Evolutionary conservation across 169 alveolate species (phyloP).

Genomic region (Cryptosporidium parvum): DNA sequence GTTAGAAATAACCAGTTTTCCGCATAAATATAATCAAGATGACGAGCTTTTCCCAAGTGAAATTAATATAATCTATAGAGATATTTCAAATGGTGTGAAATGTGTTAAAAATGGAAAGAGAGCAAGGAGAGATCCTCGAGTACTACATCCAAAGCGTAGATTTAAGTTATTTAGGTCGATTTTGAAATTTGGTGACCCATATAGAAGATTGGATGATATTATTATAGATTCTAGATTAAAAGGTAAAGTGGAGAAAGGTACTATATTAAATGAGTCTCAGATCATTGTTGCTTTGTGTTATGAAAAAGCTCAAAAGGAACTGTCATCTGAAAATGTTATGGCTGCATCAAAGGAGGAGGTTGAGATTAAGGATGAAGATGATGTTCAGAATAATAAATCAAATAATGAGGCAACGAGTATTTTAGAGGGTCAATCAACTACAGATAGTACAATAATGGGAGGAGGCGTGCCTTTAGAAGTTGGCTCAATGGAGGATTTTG

Average conservation of each 20-base stretch:
- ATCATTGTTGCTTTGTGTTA: constrained; percentile 52
- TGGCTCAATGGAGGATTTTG: constrained; percentile 14
- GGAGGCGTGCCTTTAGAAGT: not conserved
- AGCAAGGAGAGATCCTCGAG: constrained; percentile 52
- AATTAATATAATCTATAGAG: constrained; percentile 18
- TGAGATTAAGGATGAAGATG: constrained; percentile 26
- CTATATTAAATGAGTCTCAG: constrained; percentile 83
- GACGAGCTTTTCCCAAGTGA: constrained; percentile 54
- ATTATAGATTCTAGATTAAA: constrained; percentile 83
- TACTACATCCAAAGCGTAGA: constrained; percentile 81
- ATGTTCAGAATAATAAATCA: not conserved
- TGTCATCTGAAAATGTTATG: not conserved
- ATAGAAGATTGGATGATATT: constrained; percentile 85
- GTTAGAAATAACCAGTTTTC: constrained; percentile 39
- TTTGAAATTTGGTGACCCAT: constrained; percentile 87
- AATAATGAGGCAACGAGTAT: not conserved
- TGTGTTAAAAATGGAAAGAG: constrained; percentile 52
- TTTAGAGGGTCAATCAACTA: constrained; percentile 1
- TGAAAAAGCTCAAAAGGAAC: constrained; percentile 28
- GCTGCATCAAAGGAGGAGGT: not conserved
- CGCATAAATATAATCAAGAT: not conserved
- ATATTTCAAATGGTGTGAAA: constrained; percentile 17
- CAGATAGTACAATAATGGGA: constrained; percentile 8
- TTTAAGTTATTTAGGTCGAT: constrained; percentile 85
- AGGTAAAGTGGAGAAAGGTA: constrained; percentile 82